Conservation (phyloP, 2,329 filamentous ascomycete species). For the Ascochyta pisi region DNA sequence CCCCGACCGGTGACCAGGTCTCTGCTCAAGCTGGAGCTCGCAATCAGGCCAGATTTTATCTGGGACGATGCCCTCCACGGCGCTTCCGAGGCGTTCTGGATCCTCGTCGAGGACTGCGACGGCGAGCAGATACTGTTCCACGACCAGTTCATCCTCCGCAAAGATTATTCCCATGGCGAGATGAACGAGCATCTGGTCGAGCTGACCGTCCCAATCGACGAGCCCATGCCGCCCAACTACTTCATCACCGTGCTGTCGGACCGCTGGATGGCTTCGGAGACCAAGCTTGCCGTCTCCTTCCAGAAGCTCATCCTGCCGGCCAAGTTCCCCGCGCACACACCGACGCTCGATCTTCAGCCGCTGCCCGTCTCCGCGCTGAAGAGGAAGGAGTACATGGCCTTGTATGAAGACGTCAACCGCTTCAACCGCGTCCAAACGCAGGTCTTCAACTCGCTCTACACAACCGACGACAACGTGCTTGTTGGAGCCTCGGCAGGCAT, state of each 20-base stretch:
- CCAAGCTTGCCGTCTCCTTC: conserved; percentile 90
- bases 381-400: conserved; percentile 76
- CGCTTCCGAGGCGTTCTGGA: conserved; percentile 91
- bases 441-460: conserved; percentile 91
- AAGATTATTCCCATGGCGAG: conserved; percentile 84
- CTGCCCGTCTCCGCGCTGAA: conserved; percentile 89
- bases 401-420: conserved; percentile 83
- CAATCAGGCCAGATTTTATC: conserved; percentile 90
- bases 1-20: conserved; percentile 95
- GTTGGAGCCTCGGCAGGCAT: conserved; percentile 91
- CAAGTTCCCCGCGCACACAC: conserved; percentile 93
- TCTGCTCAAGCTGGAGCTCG: conserved; percentile 87
- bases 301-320: conserved; percentile 93
- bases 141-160: conserved; percentile 90
- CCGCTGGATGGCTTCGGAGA: conserved; percentile 98
- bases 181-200: conserved; percentile 94
- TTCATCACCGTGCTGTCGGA: conserved; percentile 96
- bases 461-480: conserved; percentile 91
- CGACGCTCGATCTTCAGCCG: conserved; percentile 88
- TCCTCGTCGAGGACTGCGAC: conserved; percentile 95
- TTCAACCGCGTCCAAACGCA: conserved; percentile 99
- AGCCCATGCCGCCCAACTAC: conserved; percentile 98
- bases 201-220: conserved; percentile 93
- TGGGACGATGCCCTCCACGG: conserved; percentile 95
- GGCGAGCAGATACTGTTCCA: conserved; percentile 95